phyloP scores from a whole-genome alignment of 345 rosid species.

The Eucalyptus cloeziana region DNA sequence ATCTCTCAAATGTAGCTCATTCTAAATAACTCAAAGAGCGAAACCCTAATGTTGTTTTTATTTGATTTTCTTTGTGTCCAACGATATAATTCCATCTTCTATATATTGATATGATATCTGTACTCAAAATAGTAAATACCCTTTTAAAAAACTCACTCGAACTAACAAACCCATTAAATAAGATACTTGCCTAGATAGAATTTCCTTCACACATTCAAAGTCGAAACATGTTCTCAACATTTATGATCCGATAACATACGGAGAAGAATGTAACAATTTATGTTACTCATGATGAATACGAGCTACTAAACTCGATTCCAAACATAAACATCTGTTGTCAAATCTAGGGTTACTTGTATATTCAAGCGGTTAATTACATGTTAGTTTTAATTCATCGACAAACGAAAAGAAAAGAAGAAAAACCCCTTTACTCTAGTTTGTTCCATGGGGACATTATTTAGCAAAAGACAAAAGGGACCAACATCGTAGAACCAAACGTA shows the following conservation, averaged over 20 bases:
- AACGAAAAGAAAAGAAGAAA: neutral
- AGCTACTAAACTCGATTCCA: neutral
- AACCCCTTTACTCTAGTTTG: neutral
- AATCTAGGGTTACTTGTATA: neutral
- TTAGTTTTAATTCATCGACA: neutral
- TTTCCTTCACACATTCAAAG: neutral
- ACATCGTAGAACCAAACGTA: neutral
- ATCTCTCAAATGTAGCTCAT: neutral
- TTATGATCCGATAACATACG: neutral
- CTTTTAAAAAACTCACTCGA: neutral
- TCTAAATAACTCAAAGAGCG: neutral
- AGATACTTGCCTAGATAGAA: neutral
- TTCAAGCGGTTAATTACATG: neutral
- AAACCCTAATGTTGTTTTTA: neutral
- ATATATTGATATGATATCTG: neutral
- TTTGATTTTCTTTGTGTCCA: neutral
- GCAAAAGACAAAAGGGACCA: neutral
- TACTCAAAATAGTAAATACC: neutral
- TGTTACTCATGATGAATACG: neutral
- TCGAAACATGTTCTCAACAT: neutral
- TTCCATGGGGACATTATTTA: neutral
- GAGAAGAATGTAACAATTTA: neutral
- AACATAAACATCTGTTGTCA: neutral
- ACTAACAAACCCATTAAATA: neutral
- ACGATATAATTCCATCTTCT: neutral